Percentiles rank a stretch among this genome's conserved stretches.
phyloP scores from a whole-genome alignment of 495 filamentous ascomycete genomes.

The Evernia prunastri region DNA sequence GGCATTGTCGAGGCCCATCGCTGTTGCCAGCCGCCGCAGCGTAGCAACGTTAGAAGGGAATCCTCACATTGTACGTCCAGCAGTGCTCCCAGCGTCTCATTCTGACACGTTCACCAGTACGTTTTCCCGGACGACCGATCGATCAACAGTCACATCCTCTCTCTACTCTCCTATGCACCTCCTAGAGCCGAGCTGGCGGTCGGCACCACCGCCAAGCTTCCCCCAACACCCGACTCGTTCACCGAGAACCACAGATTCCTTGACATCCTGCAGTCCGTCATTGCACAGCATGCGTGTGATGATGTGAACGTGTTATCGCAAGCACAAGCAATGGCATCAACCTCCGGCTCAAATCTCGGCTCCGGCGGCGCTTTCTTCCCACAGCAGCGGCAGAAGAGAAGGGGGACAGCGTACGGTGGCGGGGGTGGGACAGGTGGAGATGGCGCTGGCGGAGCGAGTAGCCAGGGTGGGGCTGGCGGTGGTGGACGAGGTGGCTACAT shows the following conservation, averaged over 20 bases:
- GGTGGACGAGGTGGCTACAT: constrained; percentile 81
- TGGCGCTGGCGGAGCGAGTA: constrained; percentile 70
- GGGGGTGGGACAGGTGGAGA: constrained; percentile 45
- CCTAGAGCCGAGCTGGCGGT: constrained; percentile 64
- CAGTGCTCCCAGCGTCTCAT: not conserved
- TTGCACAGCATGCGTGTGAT: constrained; percentile 58
- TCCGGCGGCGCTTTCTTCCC: constrained; percentile 59
- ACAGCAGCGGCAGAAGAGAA: constrained; percentile 32
- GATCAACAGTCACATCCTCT: constrained; percentile 52
- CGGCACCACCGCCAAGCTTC: constrained; percentile 64
- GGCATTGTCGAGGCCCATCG: not conserved
- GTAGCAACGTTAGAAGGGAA: constrained; percentile 20
- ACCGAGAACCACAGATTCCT: constrained; percentile 73
- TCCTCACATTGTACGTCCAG: constrained; percentile 21
- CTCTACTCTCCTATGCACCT: constrained; percentile 68
- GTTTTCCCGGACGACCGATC: constrained; percentile 51
- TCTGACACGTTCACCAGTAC: constrained; percentile 48
- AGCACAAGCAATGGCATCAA: constrained; percentile 72
- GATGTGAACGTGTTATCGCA: constrained; percentile 70
- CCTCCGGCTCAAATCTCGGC: constrained; percentile 63
- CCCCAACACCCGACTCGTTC: constrained; percentile 71
- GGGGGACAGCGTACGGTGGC: constrained; percentile 32
- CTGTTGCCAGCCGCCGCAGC: constrained; percentile 2
- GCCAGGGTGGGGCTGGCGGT: constrained; percentile 76
- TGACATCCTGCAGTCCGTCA: constrained; percentile 63